These are phyloP conservation scores for Dothistroma pini DNA, from an alignment of 2,329 filamentous ascomycete species.

Conservation along the genomic window DNA sequence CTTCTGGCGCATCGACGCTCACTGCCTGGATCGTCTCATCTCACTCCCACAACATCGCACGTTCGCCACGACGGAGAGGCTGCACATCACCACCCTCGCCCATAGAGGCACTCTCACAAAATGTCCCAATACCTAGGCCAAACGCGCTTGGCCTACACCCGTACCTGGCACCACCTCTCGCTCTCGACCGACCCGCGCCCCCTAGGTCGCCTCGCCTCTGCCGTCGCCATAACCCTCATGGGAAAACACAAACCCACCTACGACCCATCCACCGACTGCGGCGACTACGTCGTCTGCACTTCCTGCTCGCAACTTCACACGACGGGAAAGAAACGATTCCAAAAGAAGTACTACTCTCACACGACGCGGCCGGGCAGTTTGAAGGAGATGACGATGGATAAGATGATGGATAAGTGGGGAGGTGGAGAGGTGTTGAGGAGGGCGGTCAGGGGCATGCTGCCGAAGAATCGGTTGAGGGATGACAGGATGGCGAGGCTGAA, in stretches of 20 bases:
- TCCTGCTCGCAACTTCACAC: conserved; percentile 82
- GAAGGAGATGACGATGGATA: conserved; percentile 88
- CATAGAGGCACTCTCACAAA: conserved; percentile 19
- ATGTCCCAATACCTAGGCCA: conserved; percentile 80
- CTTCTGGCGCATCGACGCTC: no score
- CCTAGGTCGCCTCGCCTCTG: conserved; percentile 84
- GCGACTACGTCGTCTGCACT: conserved; percentile 89
- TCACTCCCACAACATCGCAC: no score
- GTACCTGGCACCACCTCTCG: conserved; percentile 91
- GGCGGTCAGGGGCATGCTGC: conserved; percentile 94
- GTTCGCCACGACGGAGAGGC: background rate
- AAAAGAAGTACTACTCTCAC: conserved; percentile 96
- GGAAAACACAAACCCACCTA: conserved; percentile 99
- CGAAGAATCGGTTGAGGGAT: conserved; percentile 90
- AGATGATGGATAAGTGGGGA: conserved; percentile 89
- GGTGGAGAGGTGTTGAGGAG: conserved; percentile 86
- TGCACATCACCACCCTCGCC: background rate
- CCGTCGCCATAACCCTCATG: conserved; percentile 86
- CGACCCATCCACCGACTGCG: conserved; percentile 96
- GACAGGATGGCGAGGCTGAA: conserved; percentile 84
- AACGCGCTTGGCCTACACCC: conserved; percentile 92
- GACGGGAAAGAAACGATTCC: conserved; percentile 86
- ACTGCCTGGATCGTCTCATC: no score
- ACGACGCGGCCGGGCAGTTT: conserved; percentile 85
- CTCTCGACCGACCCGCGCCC: conserved; percentile 64